phyloP scores from a whole-genome alignment of 2,329 filamentous ascomycete genomes.

The Scedosporium apiospermum region DNA sequence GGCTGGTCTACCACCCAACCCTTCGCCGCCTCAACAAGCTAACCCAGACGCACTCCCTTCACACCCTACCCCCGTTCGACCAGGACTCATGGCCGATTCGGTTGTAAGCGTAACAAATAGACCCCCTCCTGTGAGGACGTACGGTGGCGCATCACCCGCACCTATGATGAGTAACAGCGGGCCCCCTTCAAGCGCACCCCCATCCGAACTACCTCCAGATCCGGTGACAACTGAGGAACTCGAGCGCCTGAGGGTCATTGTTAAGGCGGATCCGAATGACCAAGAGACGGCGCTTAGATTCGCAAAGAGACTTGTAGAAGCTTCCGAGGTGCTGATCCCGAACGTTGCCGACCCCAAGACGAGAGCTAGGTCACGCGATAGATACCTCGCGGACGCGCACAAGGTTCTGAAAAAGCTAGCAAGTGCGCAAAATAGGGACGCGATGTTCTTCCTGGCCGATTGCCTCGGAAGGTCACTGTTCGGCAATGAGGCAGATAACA shows the following conservation, averaged over 20 bases:
- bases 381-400: slow-evolving; percentile 75
- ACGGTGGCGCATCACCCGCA: slow-evolving; percentile 20
- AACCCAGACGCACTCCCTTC: slow-evolving; percentile 41
- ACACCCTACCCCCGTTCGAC: slow-evolving; percentile 54
- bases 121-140: slow-evolving; percentile 50
- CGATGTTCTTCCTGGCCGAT: slow-evolving; percentile 91
- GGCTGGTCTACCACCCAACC: slow-evolving; percentile 3
- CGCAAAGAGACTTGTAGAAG: slow-evolving; percentile 79
- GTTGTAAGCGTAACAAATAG: slow-evolving; percentile 45
- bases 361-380: slow-evolving; percentile 67
- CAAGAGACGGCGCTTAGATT: slow-evolving; percentile 61
- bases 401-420: slow-evolving; percentile 88
- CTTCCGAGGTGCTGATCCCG: slow-evolving; percentile 63
- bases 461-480: slow-evolving; percentile 75
- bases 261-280: slow-evolving; percentile 64
- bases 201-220: slow-evolving; percentile 18
- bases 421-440: slow-evolving; percentile 62
- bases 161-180: not conserved
- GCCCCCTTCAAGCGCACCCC: not conserved
- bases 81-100: slow-evolving; percentile 52
- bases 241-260: slow-evolving; percentile 59
- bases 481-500: slow-evolving; percentile 71
- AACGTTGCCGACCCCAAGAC: slow-evolving; percentile 58
- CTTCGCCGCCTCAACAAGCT: slow-evolving; percentile 19
- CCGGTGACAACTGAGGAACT: slow-evolving; percentile 71